Percentiles rank a stretch among this genome's conserved stretches.
phyloP scores from a whole-genome alignment of 1,284 basidiomycete genomes.

The Neonothopanus nambi region DNA sequence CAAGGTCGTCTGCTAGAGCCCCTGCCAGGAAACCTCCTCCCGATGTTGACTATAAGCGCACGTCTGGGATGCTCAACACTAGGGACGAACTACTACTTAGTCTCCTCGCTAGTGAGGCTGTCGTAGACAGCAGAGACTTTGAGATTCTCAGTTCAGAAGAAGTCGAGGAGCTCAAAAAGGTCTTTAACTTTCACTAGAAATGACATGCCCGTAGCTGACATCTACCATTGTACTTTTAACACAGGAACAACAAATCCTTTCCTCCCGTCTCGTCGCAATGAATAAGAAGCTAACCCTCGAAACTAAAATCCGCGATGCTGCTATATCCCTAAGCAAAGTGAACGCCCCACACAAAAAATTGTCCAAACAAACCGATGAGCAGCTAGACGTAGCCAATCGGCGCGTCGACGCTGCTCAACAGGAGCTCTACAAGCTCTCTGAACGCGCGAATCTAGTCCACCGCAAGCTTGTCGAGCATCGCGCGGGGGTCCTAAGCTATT shows the following conservation, averaged over 20 bases:
- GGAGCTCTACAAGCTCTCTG: conserved; percentile 66
- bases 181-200: conserved; percentile 28
- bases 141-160: conserved; percentile 81
- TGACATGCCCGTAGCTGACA: too few species aligned
- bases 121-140: conserved; percentile 76
- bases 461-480: conserved; percentile 73
- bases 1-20: conserved; percentile 19
- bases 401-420: conserved; percentile 69
- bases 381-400: conserved; percentile 65
- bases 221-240: neutral
- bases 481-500: conserved; percentile 72
- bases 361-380: conserved; percentile 68
- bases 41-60: conserved; percentile 37
- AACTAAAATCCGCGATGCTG: conserved; percentile 81
- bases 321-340: conserved; percentile 65
- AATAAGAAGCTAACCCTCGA: conserved; percentile 72
- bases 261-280: conserved; percentile 60
- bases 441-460: conserved; percentile 60
- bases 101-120: conserved; percentile 84
- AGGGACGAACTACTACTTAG: conserved; percentile 82
- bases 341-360: conserved; percentile 60
- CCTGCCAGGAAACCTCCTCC: conserved; percentile 30
- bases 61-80: conserved; percentile 46
- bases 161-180: conserved; percentile 91
- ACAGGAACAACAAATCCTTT: conserved; percentile 71